Percentiles rank a stretch among this genome's conserved stretches.
Conservation (phyloP, 1,284 basidiomycete genomes). For the Trametes sp. region DNA sequence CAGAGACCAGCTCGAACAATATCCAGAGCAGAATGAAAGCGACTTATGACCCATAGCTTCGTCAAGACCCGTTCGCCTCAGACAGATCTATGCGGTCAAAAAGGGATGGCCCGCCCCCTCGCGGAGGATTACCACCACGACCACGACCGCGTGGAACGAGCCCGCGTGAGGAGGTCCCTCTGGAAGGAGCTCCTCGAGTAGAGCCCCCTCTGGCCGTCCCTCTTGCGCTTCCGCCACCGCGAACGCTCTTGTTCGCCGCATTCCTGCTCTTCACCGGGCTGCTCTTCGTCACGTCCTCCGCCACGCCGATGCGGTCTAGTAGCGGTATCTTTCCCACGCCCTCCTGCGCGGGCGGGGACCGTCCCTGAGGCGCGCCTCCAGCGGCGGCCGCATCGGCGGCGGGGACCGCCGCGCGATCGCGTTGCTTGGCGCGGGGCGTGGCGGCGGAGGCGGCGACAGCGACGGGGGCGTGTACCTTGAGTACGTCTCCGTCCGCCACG, state of each 20-base stretch:
- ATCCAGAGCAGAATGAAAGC: background rate
- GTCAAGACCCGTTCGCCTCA: background rate
- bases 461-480: background rate
- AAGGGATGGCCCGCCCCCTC: background rate
- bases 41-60: too few relatives aligned
- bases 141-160: background rate
- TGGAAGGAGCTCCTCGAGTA: background rate
- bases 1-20: background rate
- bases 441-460: background rate
- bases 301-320: conserved; percentile 8
- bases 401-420: background rate
- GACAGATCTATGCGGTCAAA: background rate
- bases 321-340: conserved; percentile 13
- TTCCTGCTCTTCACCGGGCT: background rate
- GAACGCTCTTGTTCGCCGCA: background rate
- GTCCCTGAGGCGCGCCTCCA: conserved; percentile 20
- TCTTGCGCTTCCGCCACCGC: background rate
- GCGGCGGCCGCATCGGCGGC: conserved; percentile 14
- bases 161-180: background rate
- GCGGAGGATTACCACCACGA: background rate
- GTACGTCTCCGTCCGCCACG: background rate
- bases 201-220: background rate
- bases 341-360: conserved; percentile 4
- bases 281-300: background rate
- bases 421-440: background rate